Evolutionary conservation across 2,329 filamentous ascomycete species (phyloP).

Genomic region (Botryotinia calthae): DNA sequence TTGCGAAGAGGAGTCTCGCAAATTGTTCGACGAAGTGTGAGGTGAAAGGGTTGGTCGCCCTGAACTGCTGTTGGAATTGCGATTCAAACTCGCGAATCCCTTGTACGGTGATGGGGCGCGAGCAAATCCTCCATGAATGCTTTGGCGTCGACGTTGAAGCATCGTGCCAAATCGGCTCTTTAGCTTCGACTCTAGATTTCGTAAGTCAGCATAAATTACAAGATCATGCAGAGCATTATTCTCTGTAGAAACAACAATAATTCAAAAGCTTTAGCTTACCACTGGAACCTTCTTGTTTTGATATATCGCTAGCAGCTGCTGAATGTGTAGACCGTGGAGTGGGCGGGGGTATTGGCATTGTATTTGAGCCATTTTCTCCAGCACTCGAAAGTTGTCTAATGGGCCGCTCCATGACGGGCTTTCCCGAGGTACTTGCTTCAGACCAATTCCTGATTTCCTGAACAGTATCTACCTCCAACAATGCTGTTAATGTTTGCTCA

Average conservation of each 20-base stretch:
- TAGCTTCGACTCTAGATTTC: constrained; percentile 50
- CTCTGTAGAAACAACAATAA: too few relatives aligned
- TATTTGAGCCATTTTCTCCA: constrained; percentile 24
- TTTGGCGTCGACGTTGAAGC: constrained; percentile 63
- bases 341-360: constrained; percentile 32
- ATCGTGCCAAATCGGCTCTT: constrained; percentile 68
- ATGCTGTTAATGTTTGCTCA: constrained; percentile 74
- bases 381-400: constrained; percentile 34
- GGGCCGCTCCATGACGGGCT: constrained; percentile 36
- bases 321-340: constrained; percentile 32
- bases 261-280: constrained; percentile 4
- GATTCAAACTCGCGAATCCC: constrained; percentile 54
- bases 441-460: constrained; percentile 80
- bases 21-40: constrained; percentile 57
- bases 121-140: constrained; percentile 60
- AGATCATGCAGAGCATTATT: background rate
- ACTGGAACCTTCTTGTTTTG: constrained; percentile 21
- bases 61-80: constrained; percentile 62
- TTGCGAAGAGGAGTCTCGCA: constrained; percentile 47
- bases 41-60: constrained; percentile 50
- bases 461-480: constrained; percentile 82
- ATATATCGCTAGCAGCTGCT: constrained; percentile 35
- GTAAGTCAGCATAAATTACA: background rate
- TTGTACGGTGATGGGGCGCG: constrained; percentile 54
- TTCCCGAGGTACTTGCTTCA: constrained; percentile 42